phyloP scores from a whole-genome alignment of 441 rosid species.

The Viola pubescens region DNA sequence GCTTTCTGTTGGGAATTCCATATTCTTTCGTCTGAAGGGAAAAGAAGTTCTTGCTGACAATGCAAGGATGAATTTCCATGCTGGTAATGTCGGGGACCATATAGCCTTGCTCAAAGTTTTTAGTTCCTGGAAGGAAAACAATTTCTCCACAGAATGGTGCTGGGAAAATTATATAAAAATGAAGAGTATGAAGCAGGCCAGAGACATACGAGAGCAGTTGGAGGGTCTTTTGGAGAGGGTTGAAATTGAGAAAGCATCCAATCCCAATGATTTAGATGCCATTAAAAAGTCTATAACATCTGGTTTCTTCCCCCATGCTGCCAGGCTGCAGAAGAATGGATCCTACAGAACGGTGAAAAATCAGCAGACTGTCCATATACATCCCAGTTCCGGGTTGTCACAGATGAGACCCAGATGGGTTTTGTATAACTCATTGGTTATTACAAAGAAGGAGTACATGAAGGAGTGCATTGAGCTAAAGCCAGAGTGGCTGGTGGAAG shows the following conservation, averaged over 20 bases:
- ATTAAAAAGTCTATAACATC: constrained; percentile 69
- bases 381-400: constrained; percentile 92
- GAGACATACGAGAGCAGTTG: constrained; percentile 89
- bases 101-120: constrained; percentile 92
- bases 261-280: constrained; percentile 55
- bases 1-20: constrained; percentile 91
- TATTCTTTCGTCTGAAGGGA: constrained; percentile 96
- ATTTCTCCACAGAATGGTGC: constrained; percentile 96
- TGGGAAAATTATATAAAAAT: constrained; percentile 98
- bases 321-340: constrained; percentile 86
- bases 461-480: constrained; percentile 53
- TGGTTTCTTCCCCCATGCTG: constrained; percentile 91
- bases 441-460: constrained; percentile 93
- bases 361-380: constrained; percentile 88
- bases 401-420: constrained; percentile 98
- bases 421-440: constrained; percentile 82
- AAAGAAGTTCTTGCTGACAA: constrained; percentile 96
- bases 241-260: constrained; percentile 73
- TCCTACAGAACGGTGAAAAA: constrained; percentile 85
- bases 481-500: constrained; percentile 98
- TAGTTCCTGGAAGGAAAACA: constrained; percentile 93
- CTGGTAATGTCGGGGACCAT: constrained; percentile 94
- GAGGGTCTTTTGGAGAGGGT: constrained; percentile 97
- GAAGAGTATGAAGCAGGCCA: constrained; percentile 96
- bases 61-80: constrained; percentile 90